Conservation (phyloP, 2,329 filamentous ascomycete genomes). For the Westerdykella sp. region DNA sequence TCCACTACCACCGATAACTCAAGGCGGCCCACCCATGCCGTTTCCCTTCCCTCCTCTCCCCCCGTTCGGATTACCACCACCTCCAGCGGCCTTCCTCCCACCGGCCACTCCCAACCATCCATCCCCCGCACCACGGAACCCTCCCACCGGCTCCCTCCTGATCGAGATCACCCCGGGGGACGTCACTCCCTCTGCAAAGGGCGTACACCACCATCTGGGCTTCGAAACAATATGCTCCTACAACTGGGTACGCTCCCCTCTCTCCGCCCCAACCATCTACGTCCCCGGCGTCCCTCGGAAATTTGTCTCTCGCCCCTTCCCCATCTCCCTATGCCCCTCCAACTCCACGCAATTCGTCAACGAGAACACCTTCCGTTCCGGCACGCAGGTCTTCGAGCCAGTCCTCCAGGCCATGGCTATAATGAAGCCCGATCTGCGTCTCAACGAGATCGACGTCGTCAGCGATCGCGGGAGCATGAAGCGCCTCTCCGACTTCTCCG, state of each 20-base stretch:
- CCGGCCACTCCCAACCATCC: too few relatives aligned
- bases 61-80: too few relatives aligned
- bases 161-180: not conserved
- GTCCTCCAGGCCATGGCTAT: slow-evolving; percentile 13
- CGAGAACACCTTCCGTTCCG: not conserved
- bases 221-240: slow-evolving; percentile 17
- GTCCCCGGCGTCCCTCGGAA: not conserved
- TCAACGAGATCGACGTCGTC: slow-evolving; percentile 14
- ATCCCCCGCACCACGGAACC: too few relatives aligned
- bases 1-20: too few relatives aligned
- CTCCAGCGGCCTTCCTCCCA: too few relatives aligned
- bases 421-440: slow-evolving; percentile 7
- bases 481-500: slow-evolving; percentile 12
- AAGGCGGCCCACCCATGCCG: too few relatives aligned
- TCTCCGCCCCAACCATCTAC: not conserved
- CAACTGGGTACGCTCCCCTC: slow-evolving; percentile 11
- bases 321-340: not conserved
- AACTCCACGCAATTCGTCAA: not conserved
- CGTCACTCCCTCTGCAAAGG: slow-evolving; percentile 6
- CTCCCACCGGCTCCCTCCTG: too few relatives aligned
- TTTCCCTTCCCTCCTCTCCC: too few relatives aligned
- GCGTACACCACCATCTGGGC: slow-evolving; percentile 8
- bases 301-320: not conserved
- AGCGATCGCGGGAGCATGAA: slow-evolving; percentile 15
- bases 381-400: slow-evolving; percentile 10